Base-by-base conservation (phyloP, 1,284 basidiomycete genomes). In the Apiotrichum laibachii region DNA sequence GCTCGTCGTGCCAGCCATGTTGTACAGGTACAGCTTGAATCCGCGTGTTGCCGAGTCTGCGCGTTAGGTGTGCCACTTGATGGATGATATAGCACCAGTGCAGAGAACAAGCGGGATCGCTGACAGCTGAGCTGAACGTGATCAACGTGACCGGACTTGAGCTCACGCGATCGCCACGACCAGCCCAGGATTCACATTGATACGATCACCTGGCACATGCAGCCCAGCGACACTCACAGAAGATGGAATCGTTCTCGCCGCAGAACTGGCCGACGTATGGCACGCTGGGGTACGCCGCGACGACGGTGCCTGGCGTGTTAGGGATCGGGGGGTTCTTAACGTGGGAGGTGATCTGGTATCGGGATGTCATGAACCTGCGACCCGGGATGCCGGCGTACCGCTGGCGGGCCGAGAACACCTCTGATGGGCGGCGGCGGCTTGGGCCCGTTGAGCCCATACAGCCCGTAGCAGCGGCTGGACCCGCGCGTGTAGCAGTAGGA, bases 221-320 rank as follows among this genome's bases (percentile, higher is more conserved):
- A 2, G 15, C 31, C 16, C 10, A 13, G 11, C 3, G 0, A 9
- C 9, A 67, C 66, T 65, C 55, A 67, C 72, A 73, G 59, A 73
- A 69, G 46, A 64, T 55, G 35, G 67, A 60, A 12, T 67, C 72
- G 56, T 77, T 76, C 50, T 75, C 76, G 62, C 69, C 66, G 35
- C 91, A 93, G 77, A 88, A 98, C 75, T 97, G 94, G 0, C 92
- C 96, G 13, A 88, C 90, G 72, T 99, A 99, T 37, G 93, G 87
- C 59, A 92, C 90, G 15, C 86, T 81, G 5, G 83, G 82, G 69
- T 93, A 93, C 40, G 82, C 81, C 1, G 92, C 90, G 0, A 98
- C 93, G 13, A 91, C 85, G 1, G 90, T 89, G 5, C 95, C 95
- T 63, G 85, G 83, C 5, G 88, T 85, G 70, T 96, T 97, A 0